Base-by-base conservation (phyloP, 1,139 yeast species). In the Candida glucosophila region DNA sequence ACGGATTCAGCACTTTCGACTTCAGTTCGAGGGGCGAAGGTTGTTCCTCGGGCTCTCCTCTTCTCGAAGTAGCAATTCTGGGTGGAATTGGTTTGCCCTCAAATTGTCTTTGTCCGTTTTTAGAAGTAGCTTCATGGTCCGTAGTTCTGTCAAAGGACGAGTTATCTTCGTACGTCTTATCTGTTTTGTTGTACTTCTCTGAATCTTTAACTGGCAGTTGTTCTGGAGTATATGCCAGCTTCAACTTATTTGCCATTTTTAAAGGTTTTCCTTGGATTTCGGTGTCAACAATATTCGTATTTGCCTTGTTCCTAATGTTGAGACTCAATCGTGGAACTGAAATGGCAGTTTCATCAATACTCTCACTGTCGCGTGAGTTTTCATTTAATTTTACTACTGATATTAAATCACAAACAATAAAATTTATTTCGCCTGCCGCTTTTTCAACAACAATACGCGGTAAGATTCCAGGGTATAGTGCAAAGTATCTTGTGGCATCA, bases 361-460 rank as follows among this genome's bases (percentile, higher is more conserved):
- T 27, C 22, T 39, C 32, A 16, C 36, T 22, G 25, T 36, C 33
- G 24, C 33, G 22, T 3, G 54, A 45, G 25, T 37, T 40, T 17
- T 41, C 48, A 24, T 45, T 47, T 26, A 79, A 56, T 44, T 74
- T 79, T 17, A 70, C 75, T 5, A 63, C 55, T 16, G 72, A 59
- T 16, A 81, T 52, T 32, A 82, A 64, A 39, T 82, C 93, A 43
- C 88, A 76, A 9, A 85, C 68, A 2, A 86, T 66, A 41, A 77
- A 78, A 9, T 77, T 66, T 23, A 88, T 56, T 44, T 86, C 95
- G 18, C 83, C 71, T 7, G 85, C 59, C 0, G 96, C 79, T 14
- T 88, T 74, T 51, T 85, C 83, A 20, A 88, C 64, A 6, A 86
- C 68, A 18, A 81, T 59, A 29, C 68, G 68, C 1, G 97, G 96